phyloP scores from a whole-genome alignment of 805 yeast species.

The Myxozyma lipomycoides region DNA sequence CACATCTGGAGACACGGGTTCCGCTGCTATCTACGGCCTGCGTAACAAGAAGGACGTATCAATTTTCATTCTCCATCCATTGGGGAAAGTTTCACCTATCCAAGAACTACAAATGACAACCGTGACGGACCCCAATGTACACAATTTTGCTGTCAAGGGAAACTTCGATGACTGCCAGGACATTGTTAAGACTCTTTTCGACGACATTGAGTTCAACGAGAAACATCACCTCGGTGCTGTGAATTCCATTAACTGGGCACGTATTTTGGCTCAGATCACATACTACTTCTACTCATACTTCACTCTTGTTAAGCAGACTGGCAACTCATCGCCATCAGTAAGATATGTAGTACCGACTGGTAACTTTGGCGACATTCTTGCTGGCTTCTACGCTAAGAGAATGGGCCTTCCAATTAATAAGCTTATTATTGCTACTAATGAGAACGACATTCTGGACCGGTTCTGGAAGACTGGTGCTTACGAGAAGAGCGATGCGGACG shows the following conservation, averaged over 20 bases:
- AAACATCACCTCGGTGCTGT: constrained; percentile 96
- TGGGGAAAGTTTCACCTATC: constrained; percentile 94
- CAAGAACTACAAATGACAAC: constrained; percentile 99
- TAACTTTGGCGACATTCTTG: constrained; percentile 96
- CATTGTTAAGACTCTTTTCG: constrained; percentile 87
- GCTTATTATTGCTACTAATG: constrained; percentile 91
- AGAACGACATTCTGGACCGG: constrained; percentile 90
- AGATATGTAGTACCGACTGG: constrained; percentile 96
- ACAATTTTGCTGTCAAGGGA: constrained; percentile 90
- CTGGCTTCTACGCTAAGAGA: constrained; percentile 89
- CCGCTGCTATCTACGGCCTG: constrained; percentile 97
- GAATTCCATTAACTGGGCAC: constrained; percentile 98
- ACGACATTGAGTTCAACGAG: constrained; percentile 80
- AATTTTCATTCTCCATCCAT: constrained; percentile 92
- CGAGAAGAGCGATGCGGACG: constrained; percentile 52
- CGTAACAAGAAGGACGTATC: constrained; percentile 97
- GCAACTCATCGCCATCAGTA: constrained; percentile 46
- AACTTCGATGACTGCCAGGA: constrained; percentile 99
- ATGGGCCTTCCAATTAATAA: constrained; percentile 92
- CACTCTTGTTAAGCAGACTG: constrained; percentile 43
- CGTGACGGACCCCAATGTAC: constrained; percentile 86
- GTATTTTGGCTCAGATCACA: constrained; percentile 95
- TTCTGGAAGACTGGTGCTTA: constrained; percentile 83
- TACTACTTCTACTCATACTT: constrained; percentile 93
- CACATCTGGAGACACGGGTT: constrained; percentile 98